Evolutionary conservation across 163 green algal genomes (phyloP), one percentile per base, ranked within the genome.

Genomic region (Chlorella variabilis): DNA sequence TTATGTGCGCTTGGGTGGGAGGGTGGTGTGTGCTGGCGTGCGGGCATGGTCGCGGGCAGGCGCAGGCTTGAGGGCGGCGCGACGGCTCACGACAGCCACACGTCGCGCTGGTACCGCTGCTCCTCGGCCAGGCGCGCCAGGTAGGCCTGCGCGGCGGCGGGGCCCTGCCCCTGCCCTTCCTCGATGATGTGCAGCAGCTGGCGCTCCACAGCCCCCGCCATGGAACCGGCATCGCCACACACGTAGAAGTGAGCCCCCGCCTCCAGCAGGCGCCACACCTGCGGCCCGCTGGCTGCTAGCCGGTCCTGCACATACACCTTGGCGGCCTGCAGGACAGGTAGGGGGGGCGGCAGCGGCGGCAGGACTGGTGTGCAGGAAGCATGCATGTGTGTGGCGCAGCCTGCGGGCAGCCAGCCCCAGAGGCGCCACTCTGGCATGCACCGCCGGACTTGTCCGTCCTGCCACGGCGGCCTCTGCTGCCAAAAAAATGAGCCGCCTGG

Each of bases 161-260:
- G 31, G 25, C 63, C 81, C 42, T 51, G 31, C 3, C 70, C 71
- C 38, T 77, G 45, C n/a, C 71, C 25, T 15, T 79, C 78, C 18
- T 78, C 84, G 3, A 91, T 86, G 21, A 86, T 68, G 31, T 71
- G 58, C 36, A 96, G 79, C 73, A 99, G 85, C 23, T 92, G 89
- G 8, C 85, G 75, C 85, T 99, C 95, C n/a, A 69, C 77, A 4
- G 97, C 94, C 48, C 91, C 94, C n/a, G 97, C 97, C 97, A 99
- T 99, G 82, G 87, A 63, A 36, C 92, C 93, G 7, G 95, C 97
- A 80, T 99, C 97, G 13, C 97, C 97, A 88, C 96, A 99, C 39
- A 98, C 94, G 84, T 97, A 98, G 79, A 98, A 86, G 87, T 93
- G 82, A 18, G 68, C 88, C 7, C 77, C 85, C 36, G 56, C 49